Evolutionary conservation across 306 rosid genomes (phyloP), one percentile per base, ranked within the genome.

Genomic region (Cyclanthera cordifolia): DNA sequence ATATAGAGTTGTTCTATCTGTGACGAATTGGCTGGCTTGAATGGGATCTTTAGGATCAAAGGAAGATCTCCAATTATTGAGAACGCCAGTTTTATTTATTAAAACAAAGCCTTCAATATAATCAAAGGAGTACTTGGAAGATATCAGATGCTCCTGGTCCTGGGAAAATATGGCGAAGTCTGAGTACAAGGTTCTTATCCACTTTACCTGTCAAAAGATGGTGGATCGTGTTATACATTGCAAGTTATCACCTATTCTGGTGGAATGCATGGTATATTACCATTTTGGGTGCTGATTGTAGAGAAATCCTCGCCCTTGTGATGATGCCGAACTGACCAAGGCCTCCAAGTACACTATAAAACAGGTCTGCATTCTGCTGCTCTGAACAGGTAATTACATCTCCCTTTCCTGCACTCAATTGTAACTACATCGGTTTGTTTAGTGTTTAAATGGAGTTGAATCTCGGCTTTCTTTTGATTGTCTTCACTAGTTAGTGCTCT

Each of bases 311-410:
- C n/a, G 98, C 98, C 73, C 79, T 76, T 66, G 96, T 84, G 63
- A 93, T 89, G 83, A 93, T 83, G 70, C 95, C 98, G 67, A 93
- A 93, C 78, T 93, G 98, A 55, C 98, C 98, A 50, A 93, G 94
- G 43, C 98, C 98, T 77, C 98, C 96, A 46, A 89, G 88, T 59
- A 84, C 96, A 64, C 88, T 82, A 59, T 86, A 46, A 72, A 87
- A 93, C 69, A 93, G 91, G 56, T 93, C 96, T 25, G 87, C 75
- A 72, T 82, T 82, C 68, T 81, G 76, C 70, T 81, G 77, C 64
- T 68, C 79, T 8, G 98, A 89, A 76, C 98, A 93, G 79, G 84
- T 87, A 67, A 87, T 73, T 32, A 86, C 80, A 76, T 89, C 95
- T 80, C 98, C 98, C 68, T 84, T 89, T 72, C 98, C 98, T 93